A percentile compares a stretch with the other conserved stretches of the same genome.
phyloP scores from a whole-genome alignment of 2,329 filamentous ascomycete species.

The Alternaria atra region DNA sequence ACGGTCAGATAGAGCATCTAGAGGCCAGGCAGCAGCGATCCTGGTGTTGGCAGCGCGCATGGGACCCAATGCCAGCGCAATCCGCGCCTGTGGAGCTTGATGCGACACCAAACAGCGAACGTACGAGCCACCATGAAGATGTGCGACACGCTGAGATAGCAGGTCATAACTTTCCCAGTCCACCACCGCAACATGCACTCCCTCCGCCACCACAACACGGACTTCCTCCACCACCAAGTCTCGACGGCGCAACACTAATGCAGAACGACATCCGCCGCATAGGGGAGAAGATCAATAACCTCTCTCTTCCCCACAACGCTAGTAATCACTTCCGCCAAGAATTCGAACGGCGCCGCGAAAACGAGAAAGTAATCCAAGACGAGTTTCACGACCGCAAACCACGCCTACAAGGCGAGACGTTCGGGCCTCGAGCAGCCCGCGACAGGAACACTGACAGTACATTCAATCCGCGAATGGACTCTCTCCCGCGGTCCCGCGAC shows the following conservation, averaged over 20 bases:
- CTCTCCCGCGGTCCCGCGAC: conserved; percentile 9
- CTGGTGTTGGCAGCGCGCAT: conserved; percentile 50
- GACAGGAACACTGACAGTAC: not conserved
- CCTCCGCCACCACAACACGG: conserved; percentile 9
- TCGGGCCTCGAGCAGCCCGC: not conserved
- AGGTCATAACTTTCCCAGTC: conserved; percentile 9
- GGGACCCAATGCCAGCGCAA: conserved; percentile 34
- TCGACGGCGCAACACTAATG: conserved; percentile 35
- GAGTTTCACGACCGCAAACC: conserved; percentile 34
- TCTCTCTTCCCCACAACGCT: conserved; percentile 28
- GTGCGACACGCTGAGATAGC: not conserved
- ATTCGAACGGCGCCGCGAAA: conserved; percentile 36
- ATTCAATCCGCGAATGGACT: conserved; percentile 12
- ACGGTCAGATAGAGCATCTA: conserved; percentile 34
- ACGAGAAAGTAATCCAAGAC: conserved; percentile 40
- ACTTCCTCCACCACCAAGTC: conserved; percentile 9
- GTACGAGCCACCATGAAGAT: not conserved
- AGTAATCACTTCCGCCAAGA: conserved; percentile 21
- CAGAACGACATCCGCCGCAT: conserved; percentile 42
- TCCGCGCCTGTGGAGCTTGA: conserved; percentile 45
- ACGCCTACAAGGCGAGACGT: conserved; percentile 15
- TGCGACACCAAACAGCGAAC: conserved; percentile 16
- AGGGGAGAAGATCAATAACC: conserved; percentile 44
- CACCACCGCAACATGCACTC: conserved; percentile 19
- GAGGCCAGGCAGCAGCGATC: conserved; percentile 44